These are phyloP conservation scores for Eragrostis nindensis DNA, from an alignment of 176 grass and related monocot species.

Conservation along the genomic window DNA sequence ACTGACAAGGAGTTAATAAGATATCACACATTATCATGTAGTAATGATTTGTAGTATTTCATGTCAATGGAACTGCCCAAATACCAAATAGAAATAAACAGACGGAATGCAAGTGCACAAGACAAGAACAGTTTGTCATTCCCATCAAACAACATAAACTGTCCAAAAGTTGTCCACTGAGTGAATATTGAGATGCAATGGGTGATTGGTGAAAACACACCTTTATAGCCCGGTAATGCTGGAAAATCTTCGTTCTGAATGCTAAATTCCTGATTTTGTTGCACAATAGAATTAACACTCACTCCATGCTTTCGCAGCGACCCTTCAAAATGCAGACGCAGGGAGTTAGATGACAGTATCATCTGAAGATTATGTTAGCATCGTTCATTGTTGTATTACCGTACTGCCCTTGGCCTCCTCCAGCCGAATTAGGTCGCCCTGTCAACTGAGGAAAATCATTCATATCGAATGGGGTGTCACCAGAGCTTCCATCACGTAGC, in stretches of 20 bases:
- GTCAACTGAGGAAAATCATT: conserved; percentile 98
- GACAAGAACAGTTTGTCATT: conserved; percentile 21
- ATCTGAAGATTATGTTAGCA: conserved; percentile 30
- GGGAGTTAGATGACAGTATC: conserved; percentile 20
- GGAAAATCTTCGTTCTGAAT: conserved; percentile 98
- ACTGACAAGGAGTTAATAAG: background rate
- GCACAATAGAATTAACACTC: conserved; percentile 74
- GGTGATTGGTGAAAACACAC: conserved; percentile 32
- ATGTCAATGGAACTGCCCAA: conserved; percentile 15
- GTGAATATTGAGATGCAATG: conserved; percentile 11
- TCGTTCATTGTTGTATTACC: conserved; percentile 54
- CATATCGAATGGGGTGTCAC: conserved; percentile 91
- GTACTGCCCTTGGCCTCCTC: conserved; percentile 81
- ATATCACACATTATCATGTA: conserved; percentile 11
- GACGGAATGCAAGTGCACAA: conserved; percentile 3
- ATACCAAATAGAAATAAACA: background rate
- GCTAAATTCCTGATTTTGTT: conserved; percentile 93
- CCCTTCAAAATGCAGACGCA: conserved; percentile 56
- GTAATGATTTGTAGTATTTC: background rate
- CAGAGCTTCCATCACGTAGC: conserved; percentile 68
- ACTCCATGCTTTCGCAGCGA: conserved; percentile 78
- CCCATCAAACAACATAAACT: background rate
- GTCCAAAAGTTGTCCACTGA: background rate
- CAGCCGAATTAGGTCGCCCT: conserved; percentile 79
- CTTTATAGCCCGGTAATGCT: conserved; percentile 96